Base-by-base conservation (phyloP, 371 early-diverging fungal species). In the Mortierella polycephala region DNA sequence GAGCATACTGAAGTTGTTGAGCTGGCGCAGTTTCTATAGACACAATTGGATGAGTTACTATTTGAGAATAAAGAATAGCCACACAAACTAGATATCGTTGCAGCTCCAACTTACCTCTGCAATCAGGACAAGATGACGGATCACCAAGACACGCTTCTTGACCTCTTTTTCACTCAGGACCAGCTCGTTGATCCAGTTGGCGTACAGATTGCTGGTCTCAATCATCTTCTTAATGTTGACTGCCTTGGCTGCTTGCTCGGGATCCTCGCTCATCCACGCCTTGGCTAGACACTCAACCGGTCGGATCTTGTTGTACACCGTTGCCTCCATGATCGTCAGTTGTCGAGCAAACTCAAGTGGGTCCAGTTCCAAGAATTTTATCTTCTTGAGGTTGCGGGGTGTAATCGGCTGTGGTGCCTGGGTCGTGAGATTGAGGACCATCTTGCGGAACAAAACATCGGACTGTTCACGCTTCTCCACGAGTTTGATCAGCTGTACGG, bases 281-380 rank as follows among this genome's bases (percentile, higher is more conserved):
- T 97, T 95, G 74, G 92, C 89, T 30, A 98, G 77, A 65, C 95
- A 93, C 81, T 98, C 98, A 47, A 90, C 86, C 3, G 96, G 94
- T 20, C 90, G 86, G 62, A 98, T 94, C 62, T 89, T 89, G 81
- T 88, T 89, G 79, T 94, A 97, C 14, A 94, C 67, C 21, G 89
- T 86, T n/a, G 90, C 92, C 74, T 97, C 96, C 67, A 96, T 90
- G 50, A 98, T 83, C 1, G 96, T 96, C 62, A 99, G 79, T 82
- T 99, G 98, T 11, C 99, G 88, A 1, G 98, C 97, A 39, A 98
- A 65, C 81, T 99, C 99, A 18, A 95, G 76, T 3, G 98, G 95
- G 74, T 97, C 96, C 9, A 97, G 81, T 51, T 98, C 98, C 55
- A 91, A 67, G 30, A 98, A 85, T 61, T 88, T 90, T 66, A 95